phyloP scores from a whole-genome alignment of 2,329 filamentous ascomycete species.

The Paracamarosporium sp. region DNA sequence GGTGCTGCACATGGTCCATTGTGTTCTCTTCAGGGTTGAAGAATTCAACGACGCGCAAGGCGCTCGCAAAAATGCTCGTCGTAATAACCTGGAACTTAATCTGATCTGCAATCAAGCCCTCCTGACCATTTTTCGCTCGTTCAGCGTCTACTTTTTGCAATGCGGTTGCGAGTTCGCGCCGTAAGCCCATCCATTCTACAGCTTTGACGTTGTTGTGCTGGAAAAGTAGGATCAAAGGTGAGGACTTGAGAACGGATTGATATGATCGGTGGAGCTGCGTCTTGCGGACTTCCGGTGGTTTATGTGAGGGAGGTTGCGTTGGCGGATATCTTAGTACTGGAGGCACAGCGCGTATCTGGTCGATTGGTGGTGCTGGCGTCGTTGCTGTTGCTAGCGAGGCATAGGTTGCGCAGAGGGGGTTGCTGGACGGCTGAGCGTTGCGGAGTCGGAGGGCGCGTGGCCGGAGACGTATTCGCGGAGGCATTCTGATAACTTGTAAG shows the following conservation, averaged over 20 bases:
- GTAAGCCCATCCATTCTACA: constrained; percentile 74
- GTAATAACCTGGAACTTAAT: constrained; percentile 85
- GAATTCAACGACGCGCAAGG: constrained; percentile 86
- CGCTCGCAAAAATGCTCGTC: constrained; percentile 86
- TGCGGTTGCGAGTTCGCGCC: constrained; percentile 70
- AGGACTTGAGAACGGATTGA: constrained; percentile 84
- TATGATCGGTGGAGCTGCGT: constrained; percentile 87
- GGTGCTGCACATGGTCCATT: constrained; percentile 28
- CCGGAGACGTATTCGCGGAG: constrained; percentile 46
- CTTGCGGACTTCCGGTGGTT: constrained; percentile 85
- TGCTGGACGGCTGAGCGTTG: constrained; percentile 22
- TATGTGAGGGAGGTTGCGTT: constrained; percentile 85
- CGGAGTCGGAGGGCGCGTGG: constrained; percentile 38
- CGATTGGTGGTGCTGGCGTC: constrained; percentile 60
- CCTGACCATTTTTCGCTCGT: constrained; percentile 65
- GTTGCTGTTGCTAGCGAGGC: constrained; percentile 59
- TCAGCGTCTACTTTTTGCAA: constrained; percentile 71
- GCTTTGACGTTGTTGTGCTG: constrained; percentile 80
- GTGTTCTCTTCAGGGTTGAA: constrained; percentile 54
- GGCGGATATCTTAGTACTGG: constrained; percentile 61
- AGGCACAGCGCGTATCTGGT: constrained; percentile 53
- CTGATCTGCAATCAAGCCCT: constrained; percentile 58
- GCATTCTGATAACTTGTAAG: constrained; percentile 35
- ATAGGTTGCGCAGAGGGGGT: constrained; percentile 50
- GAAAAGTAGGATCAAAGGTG: constrained; percentile 86